Percentiles rank a stretch among this genome's conserved stretches.
Evolutionary conservation across 352 stramenopile genomes (phyloP).

Genomic region (Pythium sukuiense): DNA sequence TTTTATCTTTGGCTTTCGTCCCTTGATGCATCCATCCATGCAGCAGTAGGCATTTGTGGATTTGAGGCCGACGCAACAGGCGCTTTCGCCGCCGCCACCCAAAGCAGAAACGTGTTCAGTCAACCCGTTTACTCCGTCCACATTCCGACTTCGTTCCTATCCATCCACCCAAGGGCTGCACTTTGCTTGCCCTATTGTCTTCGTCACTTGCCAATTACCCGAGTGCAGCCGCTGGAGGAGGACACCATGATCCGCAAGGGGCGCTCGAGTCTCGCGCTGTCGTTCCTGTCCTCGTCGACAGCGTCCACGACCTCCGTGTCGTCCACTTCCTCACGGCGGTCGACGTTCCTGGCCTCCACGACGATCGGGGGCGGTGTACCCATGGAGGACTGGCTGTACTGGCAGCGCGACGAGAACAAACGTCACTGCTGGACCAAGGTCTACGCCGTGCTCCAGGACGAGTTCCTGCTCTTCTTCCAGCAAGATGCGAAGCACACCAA

Average conservation of each 20-base stretch:
- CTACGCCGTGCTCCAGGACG: conserved; percentile 74
- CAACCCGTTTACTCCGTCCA: background rate
- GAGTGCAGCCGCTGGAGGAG: background rate
- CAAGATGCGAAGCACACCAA: conserved; percentile 44
- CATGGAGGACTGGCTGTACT: conserved; percentile 84
- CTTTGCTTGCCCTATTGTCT: background rate
- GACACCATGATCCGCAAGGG: conserved; percentile 26
- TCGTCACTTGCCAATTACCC: background rate
- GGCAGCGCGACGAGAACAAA: conserved; percentile 71
- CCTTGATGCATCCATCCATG: background rate
- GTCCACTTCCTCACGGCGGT: conserved; percentile 37
- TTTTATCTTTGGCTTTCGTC: background rate
- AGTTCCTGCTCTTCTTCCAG: conserved; percentile 84
- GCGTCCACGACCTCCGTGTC: conserved; percentile 21
- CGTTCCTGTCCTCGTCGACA: conserved; percentile 22
- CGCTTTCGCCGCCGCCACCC: background rate
- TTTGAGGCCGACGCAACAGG: background rate
- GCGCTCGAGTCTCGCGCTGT: conserved; percentile 20
- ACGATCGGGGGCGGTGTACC: conserved; percentile 33
- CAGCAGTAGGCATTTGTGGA: background rate
- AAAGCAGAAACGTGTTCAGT: background rate
- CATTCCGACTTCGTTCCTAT: background rate
- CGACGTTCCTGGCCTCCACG: conserved; percentile 44
- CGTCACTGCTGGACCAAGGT: conserved; percentile 80
- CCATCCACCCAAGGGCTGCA: background rate